Base-by-base conservation (phyloP, 441 rosid genomes). In the Corymbia citriodora region DNA sequence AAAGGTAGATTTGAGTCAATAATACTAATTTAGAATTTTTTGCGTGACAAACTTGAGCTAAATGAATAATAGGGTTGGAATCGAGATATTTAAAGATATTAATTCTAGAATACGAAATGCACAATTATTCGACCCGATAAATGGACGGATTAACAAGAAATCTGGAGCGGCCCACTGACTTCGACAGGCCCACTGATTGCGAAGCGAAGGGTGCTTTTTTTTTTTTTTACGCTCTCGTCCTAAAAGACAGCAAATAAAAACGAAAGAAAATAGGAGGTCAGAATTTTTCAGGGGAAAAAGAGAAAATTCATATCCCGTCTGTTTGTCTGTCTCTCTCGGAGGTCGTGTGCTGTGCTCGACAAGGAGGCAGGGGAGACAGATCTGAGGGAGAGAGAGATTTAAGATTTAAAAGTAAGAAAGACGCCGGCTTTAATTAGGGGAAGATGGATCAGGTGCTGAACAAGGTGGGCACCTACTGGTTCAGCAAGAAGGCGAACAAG, bases 391-490 rank as follows among this genome's bases (percentile, higher is more conserved):
- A 72, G n/a, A n/a, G n/a, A 29, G 65, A 45, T 2, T 45, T 45
- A 79, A 79, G 85, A 45, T 79, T 79, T 23, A 40, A 74, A 72
- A 59, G 65, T 10, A n/a, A 1, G 23, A 40, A 23, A 79, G 12
- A 40, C 85, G 85, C 53, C n/a, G 85, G 4, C 85, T 79, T 79
- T 45, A 13, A 45, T 79, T 13, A 52, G 52, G 85, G 45, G 85
- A 45, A 45, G 79, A 89, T 90, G 91, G 91, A 90, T 90, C 89
- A 90, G 89, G 57, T 90, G 52, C 27, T 90, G 87, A 90, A 90
- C 89, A 90, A 90, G 68, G 89, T 90, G 27, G 91, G 91, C 10
- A 87, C 91, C 49, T 90, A 90, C 49, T 90, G 91, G 91, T 87
- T 90, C 87, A 65, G 89, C 91, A 87, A 55, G 89, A 87, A 54